Percentiles rank a stretch among this genome's conserved stretches.
Conservation (phyloP, 2,329 filamentous ascomycete species). For the Aureobasidium namibiae region DNA sequence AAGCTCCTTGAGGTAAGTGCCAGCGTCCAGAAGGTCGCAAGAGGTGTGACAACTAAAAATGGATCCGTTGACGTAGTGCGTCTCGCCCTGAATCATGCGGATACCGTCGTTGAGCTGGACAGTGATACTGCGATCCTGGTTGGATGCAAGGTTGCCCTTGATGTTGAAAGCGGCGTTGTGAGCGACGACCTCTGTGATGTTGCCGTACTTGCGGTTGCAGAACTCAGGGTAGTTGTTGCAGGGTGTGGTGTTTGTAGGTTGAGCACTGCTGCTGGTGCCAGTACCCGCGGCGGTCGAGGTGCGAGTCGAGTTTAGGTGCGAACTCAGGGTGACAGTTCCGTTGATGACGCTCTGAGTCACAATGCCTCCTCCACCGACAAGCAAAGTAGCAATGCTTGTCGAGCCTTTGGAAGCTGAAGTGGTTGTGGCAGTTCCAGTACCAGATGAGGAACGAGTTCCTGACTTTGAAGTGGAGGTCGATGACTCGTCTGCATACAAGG, state of each 20-base stretch:
- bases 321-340: slow-evolving; percentile 25
- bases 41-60: slow-evolving; percentile 78
- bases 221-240: slow-evolving; percentile 70
- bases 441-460: not conserved
- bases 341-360: slow-evolving; percentile 15
- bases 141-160: slow-evolving; percentile 63
- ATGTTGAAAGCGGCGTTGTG: slow-evolving; percentile 77
- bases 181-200: slow-evolving; percentile 68
- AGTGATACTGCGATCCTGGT: slow-evolving; percentile 61
- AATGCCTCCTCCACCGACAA: slow-evolving; percentile 15
- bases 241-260: slow-evolving; percentile 61
- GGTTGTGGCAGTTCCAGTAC: slow-evolving; percentile 13
- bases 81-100: slow-evolving; percentile 55
- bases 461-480: not conserved
- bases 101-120: slow-evolving; percentile 71
- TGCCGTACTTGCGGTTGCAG: slow-evolving; percentile 68
- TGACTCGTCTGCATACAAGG: not conserved
- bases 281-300: slow-evolving; percentile 26
- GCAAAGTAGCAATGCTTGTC: slow-evolving; percentile 13
- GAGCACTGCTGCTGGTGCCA: slow-evolving; percentile 21
- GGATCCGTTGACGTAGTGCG: slow-evolving; percentile 47
- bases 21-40: slow-evolving; percentile 74
- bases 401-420: slow-evolving; percentile 12
- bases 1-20: slow-evolving; percentile 68
- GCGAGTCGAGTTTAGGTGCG: slow-evolving; percentile 36